Evolutionary conservation across 768 basidiomycete genomes (phyloP).

Genomic region (Suillus placidus): DNA sequence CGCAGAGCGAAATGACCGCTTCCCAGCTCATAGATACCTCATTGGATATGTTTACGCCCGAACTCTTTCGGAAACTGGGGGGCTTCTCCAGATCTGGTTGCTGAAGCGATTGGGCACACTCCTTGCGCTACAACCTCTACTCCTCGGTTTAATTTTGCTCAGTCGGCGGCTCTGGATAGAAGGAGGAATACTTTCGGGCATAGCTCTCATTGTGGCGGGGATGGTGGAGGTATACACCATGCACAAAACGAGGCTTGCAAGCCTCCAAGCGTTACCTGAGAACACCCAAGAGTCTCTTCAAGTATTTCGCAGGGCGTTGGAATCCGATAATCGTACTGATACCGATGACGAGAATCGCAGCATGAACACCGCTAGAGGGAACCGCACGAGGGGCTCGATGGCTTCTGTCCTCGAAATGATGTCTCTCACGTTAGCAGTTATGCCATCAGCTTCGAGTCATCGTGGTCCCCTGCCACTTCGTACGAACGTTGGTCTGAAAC

Average conservation of each 20-base stretch:
- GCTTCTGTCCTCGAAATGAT: constrained; percentile 86
- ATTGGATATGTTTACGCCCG: constrained; percentile 78
- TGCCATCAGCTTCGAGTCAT: constrained; percentile 57
- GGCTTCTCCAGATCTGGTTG: constrained; percentile 74
- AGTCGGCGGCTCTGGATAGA: constrained; percentile 71
- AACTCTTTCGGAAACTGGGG: constrained; percentile 75
- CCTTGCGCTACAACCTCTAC: constrained; percentile 69
- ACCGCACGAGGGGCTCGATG: constrained; percentile 65
- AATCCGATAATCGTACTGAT: constrained; percentile 36
- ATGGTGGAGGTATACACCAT: constrained; percentile 64
- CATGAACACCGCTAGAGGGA: constrained; percentile 41
- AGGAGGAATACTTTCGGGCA: constrained; percentile 62
- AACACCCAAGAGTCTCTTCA: constrained; percentile 61
- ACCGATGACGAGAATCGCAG: constrained; percentile 56
- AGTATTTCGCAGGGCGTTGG: constrained; percentile 51
- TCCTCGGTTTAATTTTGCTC: constrained; percentile 74
- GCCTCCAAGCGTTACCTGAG: constrained; percentile 50
- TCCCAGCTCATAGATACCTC: constrained; percentile 75
- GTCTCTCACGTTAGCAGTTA: constrained; percentile 74
- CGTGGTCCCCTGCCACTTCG: constrained; percentile 69
- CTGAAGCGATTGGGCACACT: constrained; percentile 73
- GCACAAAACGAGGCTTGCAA: constrained; percentile 52
- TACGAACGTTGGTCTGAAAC: constrained; percentile 39
- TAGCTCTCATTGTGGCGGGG: constrained; percentile 54
- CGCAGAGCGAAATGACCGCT: background rate